Percentiles rank a stretch among this genome's conserved stretches.
Evolutionary conservation across 495 filamentous ascomycete genomes (phyloP).

Genomic region (Hyaloscypha finlandica): DNA sequence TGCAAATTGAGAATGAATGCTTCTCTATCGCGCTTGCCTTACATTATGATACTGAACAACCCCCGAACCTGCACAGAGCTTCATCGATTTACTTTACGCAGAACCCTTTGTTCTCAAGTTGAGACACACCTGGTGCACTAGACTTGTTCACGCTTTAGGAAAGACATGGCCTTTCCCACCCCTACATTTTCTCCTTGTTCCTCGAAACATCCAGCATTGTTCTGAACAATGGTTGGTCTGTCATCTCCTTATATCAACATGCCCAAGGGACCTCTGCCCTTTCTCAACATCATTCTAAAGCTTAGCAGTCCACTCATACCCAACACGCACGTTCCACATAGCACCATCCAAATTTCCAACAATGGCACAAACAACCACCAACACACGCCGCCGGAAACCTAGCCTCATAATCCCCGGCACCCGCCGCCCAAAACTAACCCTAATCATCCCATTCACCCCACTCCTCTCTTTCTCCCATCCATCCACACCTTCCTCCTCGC

Average conservation of each 20-base stretch:
- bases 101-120: no score
- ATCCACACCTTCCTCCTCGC: neutral
- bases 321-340: neutral
- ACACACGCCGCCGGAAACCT: neutral
- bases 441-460: neutral
- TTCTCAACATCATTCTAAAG: neutral
- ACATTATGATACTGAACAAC: no score
- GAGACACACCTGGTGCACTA: no score
- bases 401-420: neutral
- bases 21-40: no score
- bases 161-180: no score
- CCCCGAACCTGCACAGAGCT: no score
- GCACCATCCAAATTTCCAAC: neutral
- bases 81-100: no score
- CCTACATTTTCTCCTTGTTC: neutral
- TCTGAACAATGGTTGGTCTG: neutral
- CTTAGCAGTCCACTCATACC: neutral
- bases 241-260: neutral
- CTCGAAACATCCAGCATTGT: neutral
- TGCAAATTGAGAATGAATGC: no score
- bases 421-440: slow-evolving; percentile 1
- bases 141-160: no score
- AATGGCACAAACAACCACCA: neutral
- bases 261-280: no score
- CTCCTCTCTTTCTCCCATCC: neutral